Evolutionary conservation across 179 eudicot genomes (phyloP).

Genomic region (Drosera spatulata): DNA sequence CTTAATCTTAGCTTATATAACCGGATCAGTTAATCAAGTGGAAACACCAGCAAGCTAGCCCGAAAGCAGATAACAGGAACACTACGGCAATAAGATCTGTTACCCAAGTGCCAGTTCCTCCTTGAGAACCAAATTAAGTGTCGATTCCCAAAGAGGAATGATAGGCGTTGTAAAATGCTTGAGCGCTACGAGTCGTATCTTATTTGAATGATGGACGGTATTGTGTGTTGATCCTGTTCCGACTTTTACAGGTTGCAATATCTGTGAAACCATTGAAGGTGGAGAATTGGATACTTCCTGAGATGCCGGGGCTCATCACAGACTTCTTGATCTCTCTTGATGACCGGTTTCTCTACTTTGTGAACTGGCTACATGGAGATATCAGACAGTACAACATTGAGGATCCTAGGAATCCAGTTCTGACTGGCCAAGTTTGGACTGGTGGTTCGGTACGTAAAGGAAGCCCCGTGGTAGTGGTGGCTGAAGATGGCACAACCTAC

Average conservation of each 20-base stretch:
- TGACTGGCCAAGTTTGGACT: constrained; percentile 77
- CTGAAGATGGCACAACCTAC: constrained; percentile 77
- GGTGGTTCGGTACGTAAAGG: constrained; percentile 79
- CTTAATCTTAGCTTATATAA: background rate
- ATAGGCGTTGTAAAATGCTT: no score
- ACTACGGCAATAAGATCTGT: no score
- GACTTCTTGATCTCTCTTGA: constrained; percentile 89
- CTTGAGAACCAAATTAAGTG: no score
- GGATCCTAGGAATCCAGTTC: constrained; percentile 68
- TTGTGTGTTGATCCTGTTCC: background rate
- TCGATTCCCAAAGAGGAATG: no score
- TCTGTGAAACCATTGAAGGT: constrained; percentile 78
- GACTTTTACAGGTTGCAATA: constrained; percentile 35
- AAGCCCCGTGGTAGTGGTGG: constrained; percentile 57
- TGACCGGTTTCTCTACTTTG: constrained; percentile 76
- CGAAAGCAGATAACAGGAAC: no score
- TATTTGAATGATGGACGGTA: no score
- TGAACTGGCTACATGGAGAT: constrained; percentile 99
- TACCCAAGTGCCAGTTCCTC: no score
- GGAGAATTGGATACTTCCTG: constrained; percentile 92
- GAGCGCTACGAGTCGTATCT: no score
- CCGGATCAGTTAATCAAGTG: no score
- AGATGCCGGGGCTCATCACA: constrained; percentile 94
- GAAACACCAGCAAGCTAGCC: no score
- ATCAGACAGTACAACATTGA: constrained; percentile 84